These are phyloP conservation scores for Novymonas esmeraldas DNA, from an alignment of 208 protist genomes.

Conservation along the genomic window DNA sequence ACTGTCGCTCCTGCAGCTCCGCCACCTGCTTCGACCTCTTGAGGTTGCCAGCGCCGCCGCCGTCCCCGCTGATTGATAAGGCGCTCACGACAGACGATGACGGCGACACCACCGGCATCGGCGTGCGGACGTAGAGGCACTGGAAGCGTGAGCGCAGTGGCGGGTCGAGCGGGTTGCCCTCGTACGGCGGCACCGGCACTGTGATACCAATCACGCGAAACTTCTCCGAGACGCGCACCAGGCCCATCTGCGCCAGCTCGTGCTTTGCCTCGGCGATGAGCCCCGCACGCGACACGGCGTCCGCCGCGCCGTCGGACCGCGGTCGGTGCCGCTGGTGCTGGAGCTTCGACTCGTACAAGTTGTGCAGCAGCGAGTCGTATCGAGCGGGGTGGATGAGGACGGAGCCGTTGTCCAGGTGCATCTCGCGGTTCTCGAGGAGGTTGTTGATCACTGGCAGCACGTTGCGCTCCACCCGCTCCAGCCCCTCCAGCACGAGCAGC, in stretches of 20 bases:
- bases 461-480: conserved; percentile 96
- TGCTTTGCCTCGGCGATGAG: conserved; percentile 42
- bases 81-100: conserved; percentile 21
- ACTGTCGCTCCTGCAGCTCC: conserved; percentile 28
- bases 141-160: conserved; percentile 87
- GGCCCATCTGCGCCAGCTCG: conserved; percentile 68
- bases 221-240: conserved; percentile 88
- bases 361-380: conserved; percentile 84
- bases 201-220: conserved; percentile 96
- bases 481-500: conserved; percentile 94
- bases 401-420: conserved; percentile 94
- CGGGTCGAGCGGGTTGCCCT: conserved; percentile 87
- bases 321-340: conserved; percentile 8
- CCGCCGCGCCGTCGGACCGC: neutral
- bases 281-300: neutral
- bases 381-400: conserved; percentile 90
- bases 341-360: conserved; percentile 37
- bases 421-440: conserved; percentile 96
- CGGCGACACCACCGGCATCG: conserved; percentile 34
- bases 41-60: neutral
- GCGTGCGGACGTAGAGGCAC: conserved; percentile 73
- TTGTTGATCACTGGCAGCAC: conserved; percentile 95
- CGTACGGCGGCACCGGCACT: conserved; percentile 88
- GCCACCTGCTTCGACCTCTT: conserved; percentile 21
- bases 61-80: neutral